Conservation (phyloP, 2,329 filamentous ascomycete genomes). For the Colletotrichum shisoi region DNA sequence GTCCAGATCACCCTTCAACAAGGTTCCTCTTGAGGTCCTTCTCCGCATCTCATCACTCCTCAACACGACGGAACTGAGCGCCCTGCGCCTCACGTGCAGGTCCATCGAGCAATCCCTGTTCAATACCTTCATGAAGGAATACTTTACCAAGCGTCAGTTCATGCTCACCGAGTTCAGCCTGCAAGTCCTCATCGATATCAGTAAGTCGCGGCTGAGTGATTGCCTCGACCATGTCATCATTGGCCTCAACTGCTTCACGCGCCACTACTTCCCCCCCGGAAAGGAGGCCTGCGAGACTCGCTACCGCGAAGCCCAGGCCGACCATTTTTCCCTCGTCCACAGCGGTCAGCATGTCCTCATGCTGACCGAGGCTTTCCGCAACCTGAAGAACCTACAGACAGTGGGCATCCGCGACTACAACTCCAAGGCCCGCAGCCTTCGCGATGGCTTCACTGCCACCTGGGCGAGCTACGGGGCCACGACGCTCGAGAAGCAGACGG, state of each 20-base stretch:
- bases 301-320: conserved; percentile 40
- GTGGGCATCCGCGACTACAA: conserved; percentile 68
- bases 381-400: conserved; percentile 62
- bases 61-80: conserved; percentile 62
- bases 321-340: conserved; percentile 47
- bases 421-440: conserved; percentile 53
- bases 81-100: conserved; percentile 64
- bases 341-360: conserved; percentile 61
- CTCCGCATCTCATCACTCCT: conserved; percentile 62
- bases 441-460: conserved; percentile 53
- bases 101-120: conserved; percentile 62
- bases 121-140: conserved; percentile 65
- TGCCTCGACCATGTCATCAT: conserved; percentile 60
- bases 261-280: conserved; percentile 25
- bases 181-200: conserved; percentile 61
- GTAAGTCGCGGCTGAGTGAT: conserved; percentile 54
- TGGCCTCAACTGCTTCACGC: conserved; percentile 50
- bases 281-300: conserved; percentile 31
- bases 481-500: conserved; percentile 51
- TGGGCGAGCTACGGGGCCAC: conserved; percentile 66
- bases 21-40: conserved; percentile 67
- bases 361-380: conserved; percentile 64
- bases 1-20: conserved; percentile 41
- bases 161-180: conserved; percentile 67
- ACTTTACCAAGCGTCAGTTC: conserved; percentile 72